These are phyloP conservation scores for Halophytophthora polymorphica DNA, from an alignment of 352 stramenopile genomes.

Conservation along the genomic window DNA sequence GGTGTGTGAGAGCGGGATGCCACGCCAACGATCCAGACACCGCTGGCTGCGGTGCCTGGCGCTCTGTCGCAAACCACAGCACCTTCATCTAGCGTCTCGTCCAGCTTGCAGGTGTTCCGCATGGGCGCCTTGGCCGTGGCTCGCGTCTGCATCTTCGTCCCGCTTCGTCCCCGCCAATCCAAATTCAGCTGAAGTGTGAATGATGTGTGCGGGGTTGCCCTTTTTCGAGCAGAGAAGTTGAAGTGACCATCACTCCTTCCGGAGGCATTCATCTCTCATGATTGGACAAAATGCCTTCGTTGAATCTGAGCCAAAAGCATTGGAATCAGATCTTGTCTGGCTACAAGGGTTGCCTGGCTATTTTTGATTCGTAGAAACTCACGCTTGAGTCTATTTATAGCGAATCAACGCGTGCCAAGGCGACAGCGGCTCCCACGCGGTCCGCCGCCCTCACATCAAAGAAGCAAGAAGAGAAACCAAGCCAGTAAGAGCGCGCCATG, in stretches of 20 bases:
- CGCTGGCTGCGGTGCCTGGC: too few relatives aligned
- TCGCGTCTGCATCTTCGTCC: conserved; percentile 21
- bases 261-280: conserved; percentile 1
- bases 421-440: conserved; percentile 3
- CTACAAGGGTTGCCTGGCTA: neutral
- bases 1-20: neutral
- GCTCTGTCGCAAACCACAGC: neutral
- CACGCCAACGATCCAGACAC: conserved; percentile 7
- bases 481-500: conserved; percentile 5
- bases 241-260: conserved; percentile 34
- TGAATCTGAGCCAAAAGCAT: neutral
- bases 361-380: conserved; percentile 22
- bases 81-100: conserved; percentile 30
- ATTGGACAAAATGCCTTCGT: conserved; percentile 13
- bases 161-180: too few relatives aligned
- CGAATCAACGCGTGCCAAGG: conserved; percentile 30
- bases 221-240: conserved; percentile 24
- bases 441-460: conserved; percentile 19
- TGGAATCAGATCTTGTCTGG: neutral
- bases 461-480: conserved; percentile 1
- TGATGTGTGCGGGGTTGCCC: neutral
- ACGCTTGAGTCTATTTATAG: conserved; percentile 24
- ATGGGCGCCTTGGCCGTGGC: conserved; percentile 6
- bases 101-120: conserved; percentile 29
- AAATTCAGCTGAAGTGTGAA: too few relatives aligned